Evolutionary conservation across 2,329 filamentous ascomycete genomes (phyloP), one percentile per base, ranked within the genome.

Genomic region (Metarhizium album): DNA sequence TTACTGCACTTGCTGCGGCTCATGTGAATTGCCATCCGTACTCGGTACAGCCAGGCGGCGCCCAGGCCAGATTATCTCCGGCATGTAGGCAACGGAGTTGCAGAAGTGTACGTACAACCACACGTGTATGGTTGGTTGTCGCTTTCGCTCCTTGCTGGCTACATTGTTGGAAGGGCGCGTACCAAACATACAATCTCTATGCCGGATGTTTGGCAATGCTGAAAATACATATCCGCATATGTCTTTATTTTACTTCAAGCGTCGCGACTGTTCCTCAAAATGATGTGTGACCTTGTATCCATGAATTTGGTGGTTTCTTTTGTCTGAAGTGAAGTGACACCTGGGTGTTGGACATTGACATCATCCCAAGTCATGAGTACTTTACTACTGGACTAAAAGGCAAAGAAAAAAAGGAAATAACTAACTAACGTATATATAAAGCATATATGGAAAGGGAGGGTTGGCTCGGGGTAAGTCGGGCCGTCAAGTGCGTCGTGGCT

Each of bases 81-180:
- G 11, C 13, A 11, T 14, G 1, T 35, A 35, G 33, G 33, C 11
- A 8, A 35, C 14, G 16, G 11, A 35, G 11, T 35, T 13, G 11
- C 27, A n/a, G 11, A 13, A 35, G 16, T 35, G 14, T 11, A 2
- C 14, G 16, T n/a, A 16, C 14, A 16, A 16, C 14, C 33, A 13
- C 16, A 35, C 16, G 13, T 13, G 16, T 35, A 8, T 4, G 14
- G 2, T 35, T 13, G 13, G 33, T 2, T 13, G 33, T 13, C 11
- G 4, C 2, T 16, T 14, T 35, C 33, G 14, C 33, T 14, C 4
- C 11, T 35, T 35, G 33, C 11, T 35, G 33, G 33, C 4, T 11
- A 35, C 14, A 35, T 35, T 13, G 14, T 16, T 35, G 4, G 68
- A 71, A 1, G 64, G 67, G 2, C 76, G 61, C 57, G 64, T 70